phyloP scores from a whole-genome alignment of 495 filamentous ascomycete species.

The Xeromyces bisporus region DNA sequence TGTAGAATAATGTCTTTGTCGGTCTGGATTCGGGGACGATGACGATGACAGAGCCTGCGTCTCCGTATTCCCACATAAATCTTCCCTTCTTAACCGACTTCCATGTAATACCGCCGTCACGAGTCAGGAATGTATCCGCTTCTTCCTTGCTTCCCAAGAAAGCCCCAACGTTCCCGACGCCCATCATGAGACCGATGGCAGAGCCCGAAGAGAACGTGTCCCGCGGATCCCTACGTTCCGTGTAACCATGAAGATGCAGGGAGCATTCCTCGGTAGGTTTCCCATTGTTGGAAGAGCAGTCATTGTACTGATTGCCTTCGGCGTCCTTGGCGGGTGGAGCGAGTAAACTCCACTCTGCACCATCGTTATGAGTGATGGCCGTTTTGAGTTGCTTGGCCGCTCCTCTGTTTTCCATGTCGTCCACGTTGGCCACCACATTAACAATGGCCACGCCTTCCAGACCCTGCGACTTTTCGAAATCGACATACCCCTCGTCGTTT shows the following conservation, averaged over 20 bases:
- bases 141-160: slow-evolving; percentile 37
- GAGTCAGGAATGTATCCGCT: slow-evolving; percentile 72
- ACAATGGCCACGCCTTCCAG: slow-evolving; percentile 78
- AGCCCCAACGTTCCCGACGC: slow-evolving; percentile 75
- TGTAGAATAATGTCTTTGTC: slow-evolving; percentile 57
- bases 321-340: slow-evolving; percentile 49
- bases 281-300: slow-evolving; percentile 39
- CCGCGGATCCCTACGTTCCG: slow-evolving; percentile 59
- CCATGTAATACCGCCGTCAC: slow-evolving; percentile 82
- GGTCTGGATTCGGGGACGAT: slow-evolving; percentile 48
- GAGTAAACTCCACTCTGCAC: slow-evolving; percentile 64
- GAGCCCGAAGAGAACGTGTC: slow-evolving; percentile 77
- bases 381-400: slow-evolving; percentile 66
- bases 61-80: slow-evolving; percentile 87
- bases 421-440: slow-evolving; percentile 65
- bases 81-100: slow-evolving; percentile 63
- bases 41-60: slow-evolving; percentile 81
- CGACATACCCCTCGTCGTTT: slow-evolving; percentile 57
- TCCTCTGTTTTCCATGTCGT: slow-evolving; percentile 40
- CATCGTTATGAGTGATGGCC: slow-evolving; percentile 91
- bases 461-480: slow-evolving; percentile 90
- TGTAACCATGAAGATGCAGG: slow-evolving; percentile 87
- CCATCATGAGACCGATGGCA: slow-evolving; percentile 85
- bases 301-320: slow-evolving; percentile 49
- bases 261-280: slow-evolving; percentile 48